A percentile compares a stretch with the other conserved stretches of the same genome.
phyloP scores from a whole-genome alignment of 192 early-diverging fungal species.

The Umbelopsis isabellina region DNA sequence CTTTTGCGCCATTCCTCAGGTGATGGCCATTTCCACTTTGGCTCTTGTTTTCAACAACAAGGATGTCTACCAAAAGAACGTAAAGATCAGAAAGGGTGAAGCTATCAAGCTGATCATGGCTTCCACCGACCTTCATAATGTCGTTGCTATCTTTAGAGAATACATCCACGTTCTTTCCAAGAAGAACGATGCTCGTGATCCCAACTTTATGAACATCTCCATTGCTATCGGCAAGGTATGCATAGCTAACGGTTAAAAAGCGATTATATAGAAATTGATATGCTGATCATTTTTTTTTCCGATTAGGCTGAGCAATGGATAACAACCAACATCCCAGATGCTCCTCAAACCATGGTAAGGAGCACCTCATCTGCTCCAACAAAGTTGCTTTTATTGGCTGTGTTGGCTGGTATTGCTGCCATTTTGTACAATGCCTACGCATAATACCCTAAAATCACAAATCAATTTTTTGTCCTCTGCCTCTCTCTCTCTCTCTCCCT shows the following conservation, averaged over 20 bases:
- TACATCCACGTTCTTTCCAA: slow-evolving; percentile 64
- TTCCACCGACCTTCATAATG: slow-evolving; percentile 56
- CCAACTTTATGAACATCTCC: slow-evolving; percentile 66
- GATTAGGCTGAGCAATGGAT: slow-evolving; percentile 46
- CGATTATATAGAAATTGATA: background rate
- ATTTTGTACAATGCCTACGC: slow-evolving; percentile 6
- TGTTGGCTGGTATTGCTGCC: slow-evolving; percentile 18
- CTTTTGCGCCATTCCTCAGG: slow-evolving; percentile 99
- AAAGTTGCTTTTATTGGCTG: slow-evolving; percentile 1
- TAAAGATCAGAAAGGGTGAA: slow-evolving; percentile 94
- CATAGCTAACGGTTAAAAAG: background rate
- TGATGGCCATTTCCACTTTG: slow-evolving; percentile 97
- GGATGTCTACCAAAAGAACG: slow-evolving; percentile 73
- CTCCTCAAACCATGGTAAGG: slow-evolving; percentile 16
- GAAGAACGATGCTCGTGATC: slow-evolving; percentile 64
- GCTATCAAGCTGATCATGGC: slow-evolving; percentile 71
- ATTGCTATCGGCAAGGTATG: slow-evolving; percentile 46
- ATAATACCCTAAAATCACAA: slow-evolving; percentile 7
- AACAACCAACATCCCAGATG: slow-evolving; percentile 22
- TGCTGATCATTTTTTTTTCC: background rate
- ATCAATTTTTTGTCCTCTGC: background rate
- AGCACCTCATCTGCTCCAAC: slow-evolving; percentile 1
- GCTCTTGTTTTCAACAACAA: slow-evolving; percentile 86
- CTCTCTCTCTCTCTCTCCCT: background rate
- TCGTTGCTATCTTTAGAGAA: slow-evolving; percentile 65